Evolutionary conservation across 768 basidiomycete species (phyloP), one percentile per base, ranked within the genome.

Genomic region (Porpolomopsis calyptriformis): DNA sequence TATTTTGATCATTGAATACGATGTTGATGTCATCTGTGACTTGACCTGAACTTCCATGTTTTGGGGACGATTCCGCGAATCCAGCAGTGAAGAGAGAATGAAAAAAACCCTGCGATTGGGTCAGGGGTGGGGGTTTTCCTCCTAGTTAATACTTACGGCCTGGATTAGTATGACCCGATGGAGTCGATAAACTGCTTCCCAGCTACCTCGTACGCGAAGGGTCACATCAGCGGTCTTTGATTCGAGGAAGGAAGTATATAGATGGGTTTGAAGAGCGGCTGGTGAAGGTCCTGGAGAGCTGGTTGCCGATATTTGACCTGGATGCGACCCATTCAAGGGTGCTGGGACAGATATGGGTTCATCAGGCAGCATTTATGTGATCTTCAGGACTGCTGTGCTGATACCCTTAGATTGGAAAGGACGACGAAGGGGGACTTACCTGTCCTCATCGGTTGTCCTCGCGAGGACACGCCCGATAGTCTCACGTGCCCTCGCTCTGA

Each of bases 81-180:
- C 83, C 86, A 1, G 78, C 74, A 0, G 84, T 87, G 63, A 94
- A 96, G 18, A 96, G 74, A 25, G 86, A 81, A 40, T 78, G 73
- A 65, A 94, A 93, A 72, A 90, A 96, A 9, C 85, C 91, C 82
- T 86, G 27, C 3, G 29, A 35, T 12, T 23, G 12, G 34, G 4
- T 33, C 35, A 45, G n/a, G 16, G 25, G 5, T 19, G 23, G 38
- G 36, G 14, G 25, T 25, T 7, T 31, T 27, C 12, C 33, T 23
- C 23, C 36, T 16, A 38, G 20, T 36, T 16, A 27, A 12, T 5
- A 73, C 78, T 46, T 45, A 87, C 88, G 7, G 89, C 80, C 62
- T 94, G 92, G 35, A 90, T 88, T 49, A 94, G 78, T 31, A 96
- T 78, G 43, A 93, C 82, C 20, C 80, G 74, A 62, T 96, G 92